Evolutionary conservation across 441 rosid genomes (phyloP).

Genomic region (Syzygium syzygioides): DNA sequence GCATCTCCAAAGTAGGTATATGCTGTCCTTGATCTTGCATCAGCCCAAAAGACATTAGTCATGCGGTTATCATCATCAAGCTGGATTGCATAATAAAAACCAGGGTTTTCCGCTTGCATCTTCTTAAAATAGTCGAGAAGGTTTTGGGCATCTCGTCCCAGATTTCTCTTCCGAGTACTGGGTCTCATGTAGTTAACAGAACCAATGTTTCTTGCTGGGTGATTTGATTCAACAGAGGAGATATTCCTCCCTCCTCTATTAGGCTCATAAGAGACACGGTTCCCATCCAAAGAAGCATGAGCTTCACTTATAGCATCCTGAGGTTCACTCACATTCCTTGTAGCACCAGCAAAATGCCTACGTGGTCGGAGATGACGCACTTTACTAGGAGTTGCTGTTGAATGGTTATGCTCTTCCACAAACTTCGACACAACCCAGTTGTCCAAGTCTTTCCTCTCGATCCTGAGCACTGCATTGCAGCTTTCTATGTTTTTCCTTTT

Average conservation of each 20-base stretch:
- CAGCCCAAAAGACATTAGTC: conserved; percentile 74
- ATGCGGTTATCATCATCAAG: conserved; percentile 52
- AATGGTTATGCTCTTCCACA: conserved; percentile 64
- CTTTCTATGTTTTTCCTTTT: conserved; percentile 50
- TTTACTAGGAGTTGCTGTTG: conserved; percentile 31
- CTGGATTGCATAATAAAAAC: conserved; percentile 68
- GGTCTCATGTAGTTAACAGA: conserved; percentile 29
- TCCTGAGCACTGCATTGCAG: conserved; percentile 56
- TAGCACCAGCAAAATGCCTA: conserved; percentile 49
- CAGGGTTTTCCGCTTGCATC: conserved; percentile 66
- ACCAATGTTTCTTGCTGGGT: conserved; percentile 19
- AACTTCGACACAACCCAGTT: conserved; percentile 50
- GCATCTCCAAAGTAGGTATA: conserved; percentile 60
- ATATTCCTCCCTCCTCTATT: conserved; percentile 17
- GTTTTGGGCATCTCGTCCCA: conserved; percentile 57
- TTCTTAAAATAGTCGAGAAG: conserved; percentile 55
- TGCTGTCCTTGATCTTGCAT: conserved; percentile 63
- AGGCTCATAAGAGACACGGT: conserved; percentile 26
- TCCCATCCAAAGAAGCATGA: conserved; percentile 31
- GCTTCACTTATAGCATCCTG: conserved; percentile 28
- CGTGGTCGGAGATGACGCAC: conserved; percentile 51
- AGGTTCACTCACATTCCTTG: conserved; percentile 28
- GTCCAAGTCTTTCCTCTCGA: conserved; percentile 40
- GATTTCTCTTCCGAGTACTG: conserved; percentile 34
- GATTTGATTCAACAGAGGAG: conserved; percentile 26